Base-by-base conservation (phyloP, 306 rosid genomes). In the Inga leiocalycina region DNA sequence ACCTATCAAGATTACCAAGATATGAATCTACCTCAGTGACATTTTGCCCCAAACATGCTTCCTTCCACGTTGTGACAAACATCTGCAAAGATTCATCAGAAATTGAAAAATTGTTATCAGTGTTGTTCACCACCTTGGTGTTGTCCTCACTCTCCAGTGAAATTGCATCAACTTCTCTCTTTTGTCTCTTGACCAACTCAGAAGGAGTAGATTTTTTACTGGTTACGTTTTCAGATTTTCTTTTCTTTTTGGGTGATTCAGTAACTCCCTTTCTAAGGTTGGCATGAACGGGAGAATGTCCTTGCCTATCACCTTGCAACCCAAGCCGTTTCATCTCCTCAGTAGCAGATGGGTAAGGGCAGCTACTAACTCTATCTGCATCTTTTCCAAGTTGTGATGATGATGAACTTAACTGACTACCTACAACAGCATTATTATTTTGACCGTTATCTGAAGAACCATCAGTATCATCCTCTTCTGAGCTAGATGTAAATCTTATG, bases 261-360 rank as follows among this genome's bases (percentile, higher is more conserved):
- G 43, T 57, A 76, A 22, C 76, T 83, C 81, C 82, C 19, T 51
- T 75, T 69, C 78, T 84, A 84, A 61, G 84, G 85, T 81, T 81
- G 68, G 79, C 81, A 88, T 78, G 82, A 51, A 77, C 75, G 27
- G 82, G 81, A 82, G 89, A 75, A 22, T 64, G 78, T 43, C 79
- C 84, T 34, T 11, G 69, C 49, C 39, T 71, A 78, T 88, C 94
- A 81, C 76, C 85, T 86, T 77, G 89, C 78, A 86, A 79, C 79
- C 89, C 91, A 82, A 93, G 98, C 52, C 95, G 88, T 69, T 79
- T 83, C 86, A 88, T 89, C 93, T 93, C 99, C 89, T 93, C 99
- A 57, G 71, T 75, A 64, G 91, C 94, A 79, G 97, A 93, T 39
- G 94, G 98, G 81, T 96, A 96, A 79, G 99, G 99, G 77, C 99